Conservation (phyloP, 164 flowering plant species). For the Kalanchoe fedtschenkoi region DNA sequence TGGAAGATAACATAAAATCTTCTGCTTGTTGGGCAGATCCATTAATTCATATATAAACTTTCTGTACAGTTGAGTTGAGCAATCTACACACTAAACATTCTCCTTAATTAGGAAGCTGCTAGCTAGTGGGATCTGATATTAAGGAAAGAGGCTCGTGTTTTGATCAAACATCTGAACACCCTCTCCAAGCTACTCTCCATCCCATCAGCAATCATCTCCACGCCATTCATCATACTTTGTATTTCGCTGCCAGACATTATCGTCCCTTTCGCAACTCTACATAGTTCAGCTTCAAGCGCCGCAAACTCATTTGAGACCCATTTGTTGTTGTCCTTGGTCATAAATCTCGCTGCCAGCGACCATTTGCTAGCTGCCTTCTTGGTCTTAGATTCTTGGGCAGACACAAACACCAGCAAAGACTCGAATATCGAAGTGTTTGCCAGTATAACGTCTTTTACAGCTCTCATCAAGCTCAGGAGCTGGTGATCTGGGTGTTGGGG, state of each 20-base stretch:
- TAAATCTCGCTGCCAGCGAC: not conserved
- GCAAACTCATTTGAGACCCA: not conserved
- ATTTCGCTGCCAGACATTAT: not conserved
- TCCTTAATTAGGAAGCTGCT: too few species aligned
- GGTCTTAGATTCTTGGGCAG: not conserved
- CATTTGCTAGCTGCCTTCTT: not conserved
- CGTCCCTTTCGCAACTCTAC: not conserved
- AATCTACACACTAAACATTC: too few species aligned
- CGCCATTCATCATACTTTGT: too few species aligned
- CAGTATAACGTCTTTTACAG: constrained; percentile 1
- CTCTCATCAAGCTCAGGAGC: not conserved
- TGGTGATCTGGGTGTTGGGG: not conserved
- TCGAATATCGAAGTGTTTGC: not conserved
- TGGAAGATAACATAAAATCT: too few species aligned
- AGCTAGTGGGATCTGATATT: not conserved
- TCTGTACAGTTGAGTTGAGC: too few species aligned
- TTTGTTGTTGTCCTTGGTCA: not conserved
- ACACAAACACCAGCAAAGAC: not conserved
- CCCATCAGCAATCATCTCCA: constrained; percentile 1
- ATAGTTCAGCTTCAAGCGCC: not conserved
- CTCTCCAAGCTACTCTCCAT: not conserved
- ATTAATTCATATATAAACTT: too few species aligned
- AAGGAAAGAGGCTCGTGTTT: not conserved
- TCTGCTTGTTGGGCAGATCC: too few species aligned
- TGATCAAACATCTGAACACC: not conserved